Percentiles rank a stretch among this genome's conserved stretches.
phyloP scores from a whole-genome alignment of 202 grass and related monocot species.

The Cymbopogon flexuosus region DNA sequence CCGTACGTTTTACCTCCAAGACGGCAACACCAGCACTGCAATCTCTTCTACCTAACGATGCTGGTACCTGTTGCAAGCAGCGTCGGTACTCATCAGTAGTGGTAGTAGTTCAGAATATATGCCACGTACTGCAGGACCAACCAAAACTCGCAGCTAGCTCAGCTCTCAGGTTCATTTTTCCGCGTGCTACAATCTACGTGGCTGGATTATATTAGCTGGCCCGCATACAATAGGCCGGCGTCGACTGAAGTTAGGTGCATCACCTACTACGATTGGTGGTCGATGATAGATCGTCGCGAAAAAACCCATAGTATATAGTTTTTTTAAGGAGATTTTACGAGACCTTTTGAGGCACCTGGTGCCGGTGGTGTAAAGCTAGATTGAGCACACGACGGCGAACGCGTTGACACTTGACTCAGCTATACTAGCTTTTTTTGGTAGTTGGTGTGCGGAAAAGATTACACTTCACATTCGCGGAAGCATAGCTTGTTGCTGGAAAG shows the following conservation, averaged over 20 bases:
- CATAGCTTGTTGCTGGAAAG: not conserved
- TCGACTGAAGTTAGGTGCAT: slow-evolving; percentile 5
- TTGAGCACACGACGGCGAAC: not conserved
- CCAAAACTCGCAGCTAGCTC: not conserved
- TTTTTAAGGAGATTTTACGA: not conserved
- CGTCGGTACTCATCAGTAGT: not conserved
- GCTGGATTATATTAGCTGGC: not conserved
- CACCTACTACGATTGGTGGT: not conserved
- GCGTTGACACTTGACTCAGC: slow-evolving; percentile 31
- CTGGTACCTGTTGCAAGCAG: not conserved
- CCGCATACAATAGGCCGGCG: not conserved
- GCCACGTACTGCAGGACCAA: not conserved
- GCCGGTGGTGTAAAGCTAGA: not conserved
- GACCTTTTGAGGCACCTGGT: not conserved
- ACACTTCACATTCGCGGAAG: not conserved
- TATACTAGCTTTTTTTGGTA: not conserved
- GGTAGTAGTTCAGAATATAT: not conserved
- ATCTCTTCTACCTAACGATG: not conserved
- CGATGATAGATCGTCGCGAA: not conserved
- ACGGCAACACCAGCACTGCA: slow-evolving; percentile 10
- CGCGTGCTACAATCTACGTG: not conserved
- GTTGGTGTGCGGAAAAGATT: not conserved
- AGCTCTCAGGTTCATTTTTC: not conserved
- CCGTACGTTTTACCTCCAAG: not conserved
- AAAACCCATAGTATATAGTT: too few species aligned